These are phyloP conservation scores for Rubia occidens DNA, from an alignment of 305 asterid species.

Conservation along the genomic window DNA sequence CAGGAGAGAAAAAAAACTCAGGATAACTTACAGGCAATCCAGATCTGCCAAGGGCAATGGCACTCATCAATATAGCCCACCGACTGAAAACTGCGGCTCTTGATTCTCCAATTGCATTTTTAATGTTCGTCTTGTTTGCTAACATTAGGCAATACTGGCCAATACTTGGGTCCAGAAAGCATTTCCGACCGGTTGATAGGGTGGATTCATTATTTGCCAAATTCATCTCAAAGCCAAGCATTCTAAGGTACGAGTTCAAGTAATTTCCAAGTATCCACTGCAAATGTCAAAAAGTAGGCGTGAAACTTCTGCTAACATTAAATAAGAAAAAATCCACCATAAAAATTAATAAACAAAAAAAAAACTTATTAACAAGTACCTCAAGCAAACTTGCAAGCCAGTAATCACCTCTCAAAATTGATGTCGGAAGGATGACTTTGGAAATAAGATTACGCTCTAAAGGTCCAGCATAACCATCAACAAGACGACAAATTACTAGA, in stretches of 20 bases:
- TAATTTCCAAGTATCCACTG: slow-evolving; percentile 90
- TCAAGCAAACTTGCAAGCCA: slow-evolving; percentile 89
- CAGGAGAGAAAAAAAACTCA: slow-evolving; percentile 15
- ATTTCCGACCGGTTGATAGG: slow-evolving; percentile 43
- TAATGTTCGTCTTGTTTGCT: slow-evolving; percentile 72
- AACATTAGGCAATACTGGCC: slow-evolving; percentile 85
- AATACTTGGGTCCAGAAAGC: slow-evolving; percentile 78
- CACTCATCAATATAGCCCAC: slow-evolving; percentile 64
- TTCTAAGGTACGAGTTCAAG: slow-evolving; percentile 48
- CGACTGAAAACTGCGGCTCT: slow-evolving; percentile 59
- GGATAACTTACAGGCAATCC: slow-evolving; percentile 81
- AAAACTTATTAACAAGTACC: slow-evolving; percentile 34
- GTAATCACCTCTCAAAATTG: slow-evolving; percentile 60
- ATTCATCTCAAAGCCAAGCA: slow-evolving; percentile 55
- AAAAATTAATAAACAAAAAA: not conserved
- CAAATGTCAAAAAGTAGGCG: slow-evolving; percentile 24
- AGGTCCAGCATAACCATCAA: slow-evolving; percentile 77
- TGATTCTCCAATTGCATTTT: slow-evolving; percentile 77
- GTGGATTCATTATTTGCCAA: slow-evolving; percentile 33
- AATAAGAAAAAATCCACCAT: not conserved
- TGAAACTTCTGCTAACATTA: not conserved
- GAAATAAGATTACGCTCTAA: slow-evolving; percentile 57
- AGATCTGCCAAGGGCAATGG: slow-evolving; percentile 75
- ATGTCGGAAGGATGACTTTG: slow-evolving; percentile 80
- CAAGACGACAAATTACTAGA: slow-evolving; percentile 86